phyloP scores from a whole-genome alignment of 345 rosid genomes.

The Zanthoxylum bungeanum region DNA sequence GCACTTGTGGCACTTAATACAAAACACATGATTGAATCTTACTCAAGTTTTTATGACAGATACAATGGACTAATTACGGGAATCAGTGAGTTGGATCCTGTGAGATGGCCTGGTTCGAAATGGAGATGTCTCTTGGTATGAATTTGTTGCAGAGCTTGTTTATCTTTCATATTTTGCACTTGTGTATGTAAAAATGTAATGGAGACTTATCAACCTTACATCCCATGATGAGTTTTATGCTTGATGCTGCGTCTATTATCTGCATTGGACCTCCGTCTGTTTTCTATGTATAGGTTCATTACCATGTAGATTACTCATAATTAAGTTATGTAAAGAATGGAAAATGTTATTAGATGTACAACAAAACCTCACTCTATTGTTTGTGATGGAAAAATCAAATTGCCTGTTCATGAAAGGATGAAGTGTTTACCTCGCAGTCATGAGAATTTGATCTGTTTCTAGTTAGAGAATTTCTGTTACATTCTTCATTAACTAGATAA shows the following conservation, averaged over 20 bases:
- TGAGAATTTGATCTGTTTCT: neutral
- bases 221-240: neutral
- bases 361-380: neutral
- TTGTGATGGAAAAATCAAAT: neutral
- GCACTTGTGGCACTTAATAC: neutral
- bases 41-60: slow-evolving; percentile 36
- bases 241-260: too few species aligned
- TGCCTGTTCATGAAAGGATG: neutral
- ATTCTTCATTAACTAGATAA: neutral
- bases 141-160: neutral
- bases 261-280: neutral
- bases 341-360: neutral
- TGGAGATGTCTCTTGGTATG: slow-evolving; percentile 91
- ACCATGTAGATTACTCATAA: neutral
- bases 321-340: neutral
- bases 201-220: neutral
- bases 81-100: slow-evolving; percentile 79
- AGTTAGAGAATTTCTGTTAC: neutral
- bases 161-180: neutral
- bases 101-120: slow-evolving; percentile 91
- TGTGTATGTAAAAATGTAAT: neutral
- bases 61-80: slow-evolving; percentile 75
- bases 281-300: neutral
- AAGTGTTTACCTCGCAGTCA: neutral
- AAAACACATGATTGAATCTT: slow-evolving; percentile 1